Percentiles rank a stretch among this genome's conserved stretches.
These are phyloP conservation scores for Triticum timopheevii DNA, from an alignment of 176 grass and related monocot genomes.

Conservation along the genomic window DNA sequence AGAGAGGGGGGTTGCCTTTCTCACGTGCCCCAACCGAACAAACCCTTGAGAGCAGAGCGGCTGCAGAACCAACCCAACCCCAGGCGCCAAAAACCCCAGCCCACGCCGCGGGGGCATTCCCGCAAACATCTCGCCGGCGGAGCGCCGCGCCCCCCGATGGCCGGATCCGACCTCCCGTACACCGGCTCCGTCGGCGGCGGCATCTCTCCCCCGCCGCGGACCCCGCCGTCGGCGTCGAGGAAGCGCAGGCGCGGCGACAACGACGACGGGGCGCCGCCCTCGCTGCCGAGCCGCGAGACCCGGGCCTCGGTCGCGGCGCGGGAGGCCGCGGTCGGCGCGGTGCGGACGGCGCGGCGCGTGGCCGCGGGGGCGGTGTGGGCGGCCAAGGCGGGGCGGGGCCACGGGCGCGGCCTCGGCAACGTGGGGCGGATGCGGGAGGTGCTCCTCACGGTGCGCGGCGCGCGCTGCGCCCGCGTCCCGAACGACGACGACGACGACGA, in stretches of 20 bases:
- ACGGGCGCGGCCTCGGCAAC: conserved; percentile 4
- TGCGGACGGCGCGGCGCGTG: conserved; percentile 13
- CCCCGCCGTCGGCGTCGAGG: neutral
- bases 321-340: neutral
- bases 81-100: conserved; percentile 31
- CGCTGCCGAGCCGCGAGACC: neutral
- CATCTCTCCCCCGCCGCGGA: neutral
- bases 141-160: conserved; percentile 18
- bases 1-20: too few species aligned
- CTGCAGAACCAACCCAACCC: neutral
- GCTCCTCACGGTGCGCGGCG: conserved; percentile 7
- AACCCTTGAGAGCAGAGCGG: neutral
- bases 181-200: neutral
- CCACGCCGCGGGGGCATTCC: conserved; percentile 38
- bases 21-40: neutral
- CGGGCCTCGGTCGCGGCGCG: neutral
- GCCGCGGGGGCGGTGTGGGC: conserved; percentile 26
- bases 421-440: neutral
- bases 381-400: neutral
- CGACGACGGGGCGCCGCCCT: neutral
- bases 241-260: conserved; percentile 27
- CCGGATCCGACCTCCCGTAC: conserved; percentile 21
- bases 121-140: conserved; percentile 38
- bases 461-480: neutral
- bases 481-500: neutral